Evolutionary conservation across 2,329 filamentous ascomycete genomes (phyloP), one percentile per base, ranked within the genome.

Genomic region (Shiraia sp.): DNA sequence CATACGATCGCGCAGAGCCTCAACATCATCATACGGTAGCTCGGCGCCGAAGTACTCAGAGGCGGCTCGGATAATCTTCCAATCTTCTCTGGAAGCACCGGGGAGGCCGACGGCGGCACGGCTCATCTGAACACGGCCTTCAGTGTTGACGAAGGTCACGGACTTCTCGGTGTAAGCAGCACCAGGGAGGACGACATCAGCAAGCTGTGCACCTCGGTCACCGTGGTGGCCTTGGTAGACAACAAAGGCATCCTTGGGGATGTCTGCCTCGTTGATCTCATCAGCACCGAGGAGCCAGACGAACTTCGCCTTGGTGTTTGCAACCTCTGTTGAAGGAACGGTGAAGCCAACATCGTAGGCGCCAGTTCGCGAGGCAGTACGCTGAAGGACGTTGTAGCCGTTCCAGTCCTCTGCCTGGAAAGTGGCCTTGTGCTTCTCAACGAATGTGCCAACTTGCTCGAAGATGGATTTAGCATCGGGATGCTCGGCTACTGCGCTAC

Each of bases 151-250:
- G 66, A 95, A 99, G 31, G 93, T 99, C 46, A 85, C 91, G 16
- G 87, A 83, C 79, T 97, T 99, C 77, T 99, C 93, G 16, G 92
- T 97, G 76, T 96, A 99, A 10, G 93, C 90, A 36, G 90, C 90
- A 55, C 90, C 92, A 19, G 93, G 93, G 14, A 99, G 87, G 55
- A 99, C 82, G 43, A 99, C 83, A 63, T 99, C 92, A 34, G 93
- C 93, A 48, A 96, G 82, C 73, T 95, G 87, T 40, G 93, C 93
- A 53, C 92, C 93, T 38, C 82, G 82, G 75, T 99, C 93, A 73
- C 93, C 93, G 72, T 99, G 93, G 72, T 99, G 93, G 53, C 93
- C 93, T 74, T 99, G 93, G 78, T 99, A 99, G 62, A 99, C 82
- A 49, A 99, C 86, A 68, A 97, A 99, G 10, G 93, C 91, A 55